Conservation (phyloP, 106 monocot species). For the Dendrobium chrysotoxum region DNA sequence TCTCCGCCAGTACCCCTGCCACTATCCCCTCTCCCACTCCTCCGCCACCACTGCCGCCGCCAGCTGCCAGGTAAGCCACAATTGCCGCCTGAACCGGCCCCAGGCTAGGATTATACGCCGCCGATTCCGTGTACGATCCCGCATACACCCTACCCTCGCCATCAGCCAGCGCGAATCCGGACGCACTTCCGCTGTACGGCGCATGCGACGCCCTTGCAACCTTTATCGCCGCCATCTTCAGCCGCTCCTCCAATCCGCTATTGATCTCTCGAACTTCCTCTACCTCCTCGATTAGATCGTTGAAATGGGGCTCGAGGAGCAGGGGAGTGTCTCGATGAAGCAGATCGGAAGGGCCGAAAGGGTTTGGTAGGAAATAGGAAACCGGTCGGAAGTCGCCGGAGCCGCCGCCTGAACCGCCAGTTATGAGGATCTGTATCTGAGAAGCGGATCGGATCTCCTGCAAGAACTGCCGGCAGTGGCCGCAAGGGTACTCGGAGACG, state of each 20-base stretch:
- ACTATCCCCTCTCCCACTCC: constrained; percentile 19
- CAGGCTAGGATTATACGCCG: constrained; percentile 85
- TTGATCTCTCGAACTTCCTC: background rate
- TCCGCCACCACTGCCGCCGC: constrained; percentile 16
- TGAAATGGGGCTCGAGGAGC: constrained; percentile 66
- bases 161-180: constrained; percentile 80
- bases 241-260: constrained; percentile 24
- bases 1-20: constrained; percentile 70
- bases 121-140: constrained; percentile 71
- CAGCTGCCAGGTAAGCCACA: constrained; percentile 39
- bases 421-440: constrained; percentile 53
- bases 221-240: constrained; percentile 41
- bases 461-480: constrained; percentile 95
- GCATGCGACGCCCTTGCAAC: constrained; percentile 62
- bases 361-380: constrained; percentile 50
- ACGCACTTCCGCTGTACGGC: constrained; percentile 70
- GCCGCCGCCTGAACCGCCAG: constrained; percentile 34
- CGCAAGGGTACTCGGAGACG: constrained; percentile 81
- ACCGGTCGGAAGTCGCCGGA: constrained; percentile 38
- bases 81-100: constrained; percentile 83
- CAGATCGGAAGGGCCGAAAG: constrained; percentile 82
- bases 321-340: constrained; percentile 47
- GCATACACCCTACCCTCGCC: constrained; percentile 46
- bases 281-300: constrained; percentile 5
- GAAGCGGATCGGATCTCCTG: constrained; percentile 73